phyloP scores from a whole-genome alignment of 2,329 filamentous ascomycete species.

The Rhexocercosporidium sp. region DNA sequence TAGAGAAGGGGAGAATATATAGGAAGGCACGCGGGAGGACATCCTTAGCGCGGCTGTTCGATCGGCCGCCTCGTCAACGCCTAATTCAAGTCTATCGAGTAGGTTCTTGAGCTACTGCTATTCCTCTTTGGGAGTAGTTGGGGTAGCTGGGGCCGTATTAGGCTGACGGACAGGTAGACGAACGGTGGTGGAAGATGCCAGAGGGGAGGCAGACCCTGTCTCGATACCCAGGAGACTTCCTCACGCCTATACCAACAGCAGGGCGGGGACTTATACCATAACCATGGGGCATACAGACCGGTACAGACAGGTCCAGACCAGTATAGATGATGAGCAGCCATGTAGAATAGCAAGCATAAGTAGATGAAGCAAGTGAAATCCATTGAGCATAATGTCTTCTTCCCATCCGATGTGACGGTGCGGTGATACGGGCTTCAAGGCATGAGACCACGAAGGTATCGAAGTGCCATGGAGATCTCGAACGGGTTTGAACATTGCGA shows the following conservation, averaged over 20 bases:
- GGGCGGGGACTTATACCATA: neutral
- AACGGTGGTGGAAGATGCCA: neutral
- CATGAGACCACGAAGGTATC: too few species aligned
- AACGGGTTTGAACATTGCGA: neutral
- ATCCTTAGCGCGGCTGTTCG: neutral
- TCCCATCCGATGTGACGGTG: too few species aligned
- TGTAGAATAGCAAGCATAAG: neutral
- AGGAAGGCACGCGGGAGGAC: neutral
- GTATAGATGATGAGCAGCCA: neutral
- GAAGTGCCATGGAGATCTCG: neutral
- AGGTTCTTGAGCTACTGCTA: neutral
- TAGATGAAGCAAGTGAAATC: neutral
- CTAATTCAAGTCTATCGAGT: neutral
- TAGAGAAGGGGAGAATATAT: neutral
- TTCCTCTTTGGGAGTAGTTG: neutral
- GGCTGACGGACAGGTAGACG: neutral
- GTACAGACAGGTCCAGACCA: neutral
- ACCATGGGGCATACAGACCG: neutral
- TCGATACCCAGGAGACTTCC: neutral
- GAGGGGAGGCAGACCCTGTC: neutral
- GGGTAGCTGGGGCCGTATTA: neutral
- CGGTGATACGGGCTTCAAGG: neutral
- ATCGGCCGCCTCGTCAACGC: neutral
- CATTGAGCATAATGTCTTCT: neutral
- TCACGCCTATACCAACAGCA: constrained; percentile 2